Evolutionary conservation across 2,329 filamentous ascomycete species (phyloP).

Genomic region (Aspergillus sp.): DNA sequence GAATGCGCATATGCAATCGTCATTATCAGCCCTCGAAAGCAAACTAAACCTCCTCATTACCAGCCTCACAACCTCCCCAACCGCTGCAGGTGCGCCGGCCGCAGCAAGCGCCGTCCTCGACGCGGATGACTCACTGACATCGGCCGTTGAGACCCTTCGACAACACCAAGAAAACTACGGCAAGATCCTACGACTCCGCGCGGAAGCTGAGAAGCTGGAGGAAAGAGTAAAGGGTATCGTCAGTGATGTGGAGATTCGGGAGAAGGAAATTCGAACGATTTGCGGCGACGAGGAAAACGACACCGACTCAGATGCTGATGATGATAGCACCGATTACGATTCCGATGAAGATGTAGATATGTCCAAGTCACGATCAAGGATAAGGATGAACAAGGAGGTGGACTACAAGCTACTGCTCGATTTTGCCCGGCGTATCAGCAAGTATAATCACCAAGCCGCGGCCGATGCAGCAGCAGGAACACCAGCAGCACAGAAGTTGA

Average conservation of each 20-base stretch:
- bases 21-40: constrained; percentile 36
- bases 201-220: constrained; percentile 35
- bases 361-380: constrained; percentile 1
- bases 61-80: constrained; percentile 38
- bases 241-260: constrained; percentile 31
- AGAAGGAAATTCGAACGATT: constrained; percentile 32
- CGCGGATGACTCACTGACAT: constrained; percentile 36
- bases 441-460: constrained; percentile 40
- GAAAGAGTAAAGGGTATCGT: constrained; percentile 37
- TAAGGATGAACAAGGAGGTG: constrained; percentile 28
- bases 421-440: constrained; percentile 42
- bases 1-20: constrained; percentile 33
- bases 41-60: constrained; percentile 37
- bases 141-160: constrained; percentile 37
- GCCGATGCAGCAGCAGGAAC: constrained; percentile 33
- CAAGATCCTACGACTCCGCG: constrained; percentile 34
- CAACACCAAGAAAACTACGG: constrained; percentile 40
- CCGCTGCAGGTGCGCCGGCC: constrained; percentile 36
- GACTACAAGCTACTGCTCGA: constrained; percentile 39
- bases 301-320: constrained; percentile 20
- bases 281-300: constrained; percentile 26
- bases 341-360: constrained; percentile 10
- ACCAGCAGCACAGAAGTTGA: constrained; percentile 11
- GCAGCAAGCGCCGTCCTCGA: constrained; percentile 34
- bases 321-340: constrained; percentile 14